These are phyloP conservation scores for Neofusicoccum laricinum DNA, from an alignment of 2,329 filamentous ascomycete genomes.

Conservation along the genomic window DNA sequence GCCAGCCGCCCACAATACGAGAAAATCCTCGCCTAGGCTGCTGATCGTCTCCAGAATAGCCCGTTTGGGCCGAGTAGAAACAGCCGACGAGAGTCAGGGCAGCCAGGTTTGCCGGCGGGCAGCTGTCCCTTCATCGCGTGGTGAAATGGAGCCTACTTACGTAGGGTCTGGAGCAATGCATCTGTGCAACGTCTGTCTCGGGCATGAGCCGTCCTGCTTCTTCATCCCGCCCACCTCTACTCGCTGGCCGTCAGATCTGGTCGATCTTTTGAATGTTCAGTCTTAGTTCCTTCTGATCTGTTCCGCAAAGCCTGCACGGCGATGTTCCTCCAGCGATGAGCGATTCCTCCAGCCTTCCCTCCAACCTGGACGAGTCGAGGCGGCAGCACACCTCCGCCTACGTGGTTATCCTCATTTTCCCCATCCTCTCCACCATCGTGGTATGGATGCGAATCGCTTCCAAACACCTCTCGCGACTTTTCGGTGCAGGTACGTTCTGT, in stretches of 20 bases:
- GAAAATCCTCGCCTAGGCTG: background rate
- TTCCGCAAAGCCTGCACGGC: background rate
- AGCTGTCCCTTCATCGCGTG: background rate
- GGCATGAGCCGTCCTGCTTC: background rate
- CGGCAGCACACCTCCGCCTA: background rate
- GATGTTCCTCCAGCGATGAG: background rate
- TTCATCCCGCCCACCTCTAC: background rate
- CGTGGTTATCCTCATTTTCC: background rate
- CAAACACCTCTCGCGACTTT: background rate
- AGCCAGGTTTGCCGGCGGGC: background rate
- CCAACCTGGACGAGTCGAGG: background rate
- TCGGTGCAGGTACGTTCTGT: background rate
- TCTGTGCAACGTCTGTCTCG: background rate
- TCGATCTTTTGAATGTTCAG: background rate
- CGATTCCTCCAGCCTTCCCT: background rate
- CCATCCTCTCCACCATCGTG: background rate
- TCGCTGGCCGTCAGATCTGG: background rate
- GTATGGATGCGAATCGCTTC: slow-evolving; percentile 1
- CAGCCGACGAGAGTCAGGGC: slow-evolving; percentile 4
- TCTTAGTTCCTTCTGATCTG: background rate
- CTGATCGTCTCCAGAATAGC: background rate
- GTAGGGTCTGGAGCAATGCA: background rate
- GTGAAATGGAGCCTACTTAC: background rate
- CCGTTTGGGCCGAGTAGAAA: background rate
- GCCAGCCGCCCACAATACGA: background rate